Evolutionary conservation across 2,329 filamentous ascomycete species (phyloP).

Genomic region (Verticillium klebahnii): DNA sequence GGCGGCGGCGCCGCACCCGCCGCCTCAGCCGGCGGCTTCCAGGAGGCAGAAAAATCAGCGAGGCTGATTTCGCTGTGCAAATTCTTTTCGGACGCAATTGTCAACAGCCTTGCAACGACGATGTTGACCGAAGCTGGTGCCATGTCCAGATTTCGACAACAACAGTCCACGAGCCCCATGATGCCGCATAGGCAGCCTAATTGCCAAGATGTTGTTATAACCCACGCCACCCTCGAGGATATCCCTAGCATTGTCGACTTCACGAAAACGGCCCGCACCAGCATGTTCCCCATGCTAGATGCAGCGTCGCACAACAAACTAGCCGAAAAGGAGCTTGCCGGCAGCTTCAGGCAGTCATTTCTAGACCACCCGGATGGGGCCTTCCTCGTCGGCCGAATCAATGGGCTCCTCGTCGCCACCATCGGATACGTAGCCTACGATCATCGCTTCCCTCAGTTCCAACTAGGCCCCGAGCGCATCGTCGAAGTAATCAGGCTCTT

Average conservation of each 20-base stretch:
- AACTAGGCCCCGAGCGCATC: conserved; percentile 10
- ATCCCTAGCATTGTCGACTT: conserved; percentile 17
- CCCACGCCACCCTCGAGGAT: conserved; percentile 11
- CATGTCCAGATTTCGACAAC: neutral
- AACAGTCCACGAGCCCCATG: neutral
- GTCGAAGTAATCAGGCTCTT: conserved; percentile 23
- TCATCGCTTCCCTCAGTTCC: conserved; percentile 17
- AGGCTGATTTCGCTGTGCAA: no score
- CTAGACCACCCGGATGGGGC: conserved; percentile 15
- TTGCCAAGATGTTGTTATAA: conserved; percentile 8
- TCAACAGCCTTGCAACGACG: no score
- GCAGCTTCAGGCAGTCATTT: conserved; percentile 16
- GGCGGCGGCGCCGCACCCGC: no score
- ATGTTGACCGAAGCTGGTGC: neutral
- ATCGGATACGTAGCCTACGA: conserved; percentile 21
- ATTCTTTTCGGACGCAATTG: no score
- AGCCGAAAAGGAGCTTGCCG: conserved; percentile 12
- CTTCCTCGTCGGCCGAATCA: conserved; percentile 14
- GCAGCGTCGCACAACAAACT: conserved; percentile 10
- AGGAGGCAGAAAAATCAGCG: no score
- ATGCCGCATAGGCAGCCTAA: neutral
- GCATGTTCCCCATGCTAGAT: conserved; percentile 22
- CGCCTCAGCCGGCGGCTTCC: no score
- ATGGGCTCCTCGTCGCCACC: conserved; percentile 16
- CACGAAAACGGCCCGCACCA: conserved; percentile 16